Conservation (phyloP, 805 yeast genomes). For the Ogataea kodamae region DNA sequence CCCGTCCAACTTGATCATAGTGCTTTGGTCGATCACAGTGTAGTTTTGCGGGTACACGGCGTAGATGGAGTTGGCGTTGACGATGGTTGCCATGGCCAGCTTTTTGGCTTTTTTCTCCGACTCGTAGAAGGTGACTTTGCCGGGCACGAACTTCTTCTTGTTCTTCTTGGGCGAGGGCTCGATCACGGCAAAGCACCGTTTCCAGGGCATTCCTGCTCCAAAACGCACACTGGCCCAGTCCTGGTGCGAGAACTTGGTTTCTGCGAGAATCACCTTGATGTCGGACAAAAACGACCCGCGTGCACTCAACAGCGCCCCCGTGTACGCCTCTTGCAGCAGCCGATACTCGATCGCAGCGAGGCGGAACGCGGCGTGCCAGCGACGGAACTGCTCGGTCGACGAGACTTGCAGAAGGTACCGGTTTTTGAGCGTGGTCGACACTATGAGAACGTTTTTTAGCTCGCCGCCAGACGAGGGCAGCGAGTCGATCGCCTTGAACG, state of each 20-base stretch:
- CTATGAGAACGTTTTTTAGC: conserved; percentile 74
- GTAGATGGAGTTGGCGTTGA: conserved; percentile 64
- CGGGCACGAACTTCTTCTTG: conserved; percentile 48
- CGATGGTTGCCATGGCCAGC: conserved; percentile 74
- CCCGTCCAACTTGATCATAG: conserved; percentile 89
- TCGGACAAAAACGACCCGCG: conserved; percentile 86
- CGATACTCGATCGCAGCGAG: conserved; percentile 77
- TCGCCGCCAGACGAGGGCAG: conserved; percentile 66
- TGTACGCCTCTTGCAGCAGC: conserved; percentile 88
- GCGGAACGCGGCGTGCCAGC: conserved; percentile 83
- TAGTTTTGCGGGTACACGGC: conserved; percentile 93
- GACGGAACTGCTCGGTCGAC: conserved; percentile 55
- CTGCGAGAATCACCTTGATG: conserved; percentile 79
- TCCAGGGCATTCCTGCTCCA: conserved; percentile 98
- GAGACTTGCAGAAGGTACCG: conserved; percentile 79
- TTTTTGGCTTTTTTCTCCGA: conserved; percentile 72
- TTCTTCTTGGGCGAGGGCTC: conserved; percentile 58
- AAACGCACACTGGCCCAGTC: conserved; percentile 95
- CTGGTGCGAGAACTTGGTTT: conserved; percentile 80
- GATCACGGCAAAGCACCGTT: conserved; percentile 85
- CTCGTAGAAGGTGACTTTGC: conserved; percentile 77
- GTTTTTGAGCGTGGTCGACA: conserved; percentile 89
- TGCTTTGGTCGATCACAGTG: conserved; percentile 75
- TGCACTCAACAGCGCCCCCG: conserved; percentile 91
- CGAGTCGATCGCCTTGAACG: conserved; percentile 65